Percentiles rank a stretch among this genome's conserved stretches.
Conservation (phyloP, 2,329 filamentous ascomycete genomes). For the Penicillium hordei region DNA sequence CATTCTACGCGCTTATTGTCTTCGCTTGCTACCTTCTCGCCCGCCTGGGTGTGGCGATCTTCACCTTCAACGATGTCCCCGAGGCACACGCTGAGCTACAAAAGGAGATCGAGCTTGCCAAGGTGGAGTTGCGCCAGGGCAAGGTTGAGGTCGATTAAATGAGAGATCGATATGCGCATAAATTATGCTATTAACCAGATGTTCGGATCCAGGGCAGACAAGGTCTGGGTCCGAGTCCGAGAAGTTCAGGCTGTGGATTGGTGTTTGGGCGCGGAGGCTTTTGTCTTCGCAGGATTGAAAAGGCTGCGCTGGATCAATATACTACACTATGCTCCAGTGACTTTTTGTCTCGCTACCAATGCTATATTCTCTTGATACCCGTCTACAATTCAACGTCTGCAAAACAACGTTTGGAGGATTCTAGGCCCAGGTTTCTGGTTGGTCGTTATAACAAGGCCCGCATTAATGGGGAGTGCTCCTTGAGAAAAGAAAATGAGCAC, state of each 20-base stretch:
- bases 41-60: slow-evolving; percentile 85
- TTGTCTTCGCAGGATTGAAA: background rate
- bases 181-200: background rate
- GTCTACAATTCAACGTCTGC: slow-evolving; percentile 2
- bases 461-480: background rate
- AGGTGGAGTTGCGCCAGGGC: slow-evolving; percentile 42
- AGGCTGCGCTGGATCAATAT: slow-evolving; percentile 9
- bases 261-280: slow-evolving; percentile 1
- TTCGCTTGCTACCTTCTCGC: slow-evolving; percentile 91
- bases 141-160: slow-evolving; percentile 47
- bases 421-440: background rate
- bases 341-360: slow-evolving; percentile 17
- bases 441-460: background rate
- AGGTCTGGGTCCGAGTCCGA: background rate
- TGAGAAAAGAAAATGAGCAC: background rate
- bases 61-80: slow-evolving; percentile 96
- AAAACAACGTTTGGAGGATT: background rate
- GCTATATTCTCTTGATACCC: slow-evolving; percentile 22
- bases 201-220: background rate
- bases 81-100: slow-evolving; percentile 87
- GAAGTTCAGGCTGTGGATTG: background rate
- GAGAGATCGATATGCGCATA: background rate
- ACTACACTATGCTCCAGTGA: slow-evolving; percentile 11
- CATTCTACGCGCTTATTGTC: slow-evolving; percentile 86
- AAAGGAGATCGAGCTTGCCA: slow-evolving; percentile 65